phyloP scores from a whole-genome alignment of 768 basidiomycete species.

The Suillus subaureus region DNA sequence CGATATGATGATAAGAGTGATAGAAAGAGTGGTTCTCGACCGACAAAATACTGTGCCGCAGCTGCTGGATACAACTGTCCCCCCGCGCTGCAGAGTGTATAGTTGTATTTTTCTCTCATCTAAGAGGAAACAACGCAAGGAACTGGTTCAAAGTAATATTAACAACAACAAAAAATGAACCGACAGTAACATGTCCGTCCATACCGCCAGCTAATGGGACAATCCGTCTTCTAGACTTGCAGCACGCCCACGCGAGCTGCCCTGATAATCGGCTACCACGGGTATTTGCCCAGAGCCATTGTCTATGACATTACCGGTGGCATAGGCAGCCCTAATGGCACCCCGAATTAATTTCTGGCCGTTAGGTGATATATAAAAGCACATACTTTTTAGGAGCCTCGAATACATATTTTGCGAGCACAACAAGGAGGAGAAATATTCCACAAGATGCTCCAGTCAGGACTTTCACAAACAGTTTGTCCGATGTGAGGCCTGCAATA shows the following conservation, averaged over 20 bases:
- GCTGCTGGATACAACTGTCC: no score
- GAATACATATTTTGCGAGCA: neutral
- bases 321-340: neutral
- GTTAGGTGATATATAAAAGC: neutral
- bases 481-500: neutral
- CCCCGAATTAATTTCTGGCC: neutral
- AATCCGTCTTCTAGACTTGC: neutral
- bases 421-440: neutral
- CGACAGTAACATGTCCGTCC: neutral
- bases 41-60: no score
- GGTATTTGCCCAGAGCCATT: no score
- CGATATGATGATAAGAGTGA: no score
- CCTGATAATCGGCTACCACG: no score
- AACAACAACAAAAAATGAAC: neutral
- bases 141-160: no score
- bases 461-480: neutral
- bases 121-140: neutral
- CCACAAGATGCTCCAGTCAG: neutral
- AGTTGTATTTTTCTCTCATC: neutral
- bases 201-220: neutral
- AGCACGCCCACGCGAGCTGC: no score
- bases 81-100: no score
- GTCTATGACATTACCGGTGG: neutral
- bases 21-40: no score
- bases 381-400: neutral